Evolutionary conservation across 2,329 filamentous ascomycete genomes (phyloP).

Genomic region (Nemania sp.): DNA sequence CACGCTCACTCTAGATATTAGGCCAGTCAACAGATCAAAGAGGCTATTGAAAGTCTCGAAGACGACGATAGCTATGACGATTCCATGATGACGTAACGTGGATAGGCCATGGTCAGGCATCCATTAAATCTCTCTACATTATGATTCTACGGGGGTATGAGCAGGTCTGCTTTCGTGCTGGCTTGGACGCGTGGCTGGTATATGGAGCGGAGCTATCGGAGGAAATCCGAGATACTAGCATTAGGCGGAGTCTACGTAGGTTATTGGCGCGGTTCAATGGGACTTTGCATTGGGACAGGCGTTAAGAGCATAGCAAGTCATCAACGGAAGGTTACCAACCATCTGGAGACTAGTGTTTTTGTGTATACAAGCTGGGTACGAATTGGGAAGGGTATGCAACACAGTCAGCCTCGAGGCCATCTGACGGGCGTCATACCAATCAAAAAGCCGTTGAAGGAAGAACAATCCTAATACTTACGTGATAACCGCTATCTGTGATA

Average conservation of each 20-base stretch:
- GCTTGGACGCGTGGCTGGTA: conserved; percentile 17
- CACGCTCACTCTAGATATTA: conserved; percentile 45
- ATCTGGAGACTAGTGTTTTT: conserved; percentile 30
- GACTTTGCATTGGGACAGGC: conserved; percentile 37
- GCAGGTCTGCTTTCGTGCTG: conserved; percentile 20
- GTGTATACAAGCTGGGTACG: conserved; percentile 35
- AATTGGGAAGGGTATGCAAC: conserved; percentile 36
- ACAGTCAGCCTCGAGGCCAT: conserved; percentile 21
- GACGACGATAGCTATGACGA: conserved; percentile 74
- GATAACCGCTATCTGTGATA: background rate
- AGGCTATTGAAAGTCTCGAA: conserved; percentile 90
- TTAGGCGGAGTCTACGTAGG: conserved; percentile 24
- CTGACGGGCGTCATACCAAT: conserved; percentile 12
- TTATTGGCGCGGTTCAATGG: conserved; percentile 26
- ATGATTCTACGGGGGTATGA: conserved; percentile 15
- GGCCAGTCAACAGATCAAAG: conserved; percentile 93
- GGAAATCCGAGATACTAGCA: conserved; percentile 15
- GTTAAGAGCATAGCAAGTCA: conserved; percentile 31
- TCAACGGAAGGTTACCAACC: conserved; percentile 22
- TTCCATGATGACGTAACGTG: conserved; percentile 61
- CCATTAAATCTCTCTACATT: conserved; percentile 5
- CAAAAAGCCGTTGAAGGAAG: conserved; percentile 1
- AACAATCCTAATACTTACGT: no score
- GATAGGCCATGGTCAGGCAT: conserved; percentile 25
- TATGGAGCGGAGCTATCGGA: conserved; percentile 16